phyloP scores from a whole-genome alignment of 1,284 basidiomycete species.

The Ceratobasidium sp. region DNA sequence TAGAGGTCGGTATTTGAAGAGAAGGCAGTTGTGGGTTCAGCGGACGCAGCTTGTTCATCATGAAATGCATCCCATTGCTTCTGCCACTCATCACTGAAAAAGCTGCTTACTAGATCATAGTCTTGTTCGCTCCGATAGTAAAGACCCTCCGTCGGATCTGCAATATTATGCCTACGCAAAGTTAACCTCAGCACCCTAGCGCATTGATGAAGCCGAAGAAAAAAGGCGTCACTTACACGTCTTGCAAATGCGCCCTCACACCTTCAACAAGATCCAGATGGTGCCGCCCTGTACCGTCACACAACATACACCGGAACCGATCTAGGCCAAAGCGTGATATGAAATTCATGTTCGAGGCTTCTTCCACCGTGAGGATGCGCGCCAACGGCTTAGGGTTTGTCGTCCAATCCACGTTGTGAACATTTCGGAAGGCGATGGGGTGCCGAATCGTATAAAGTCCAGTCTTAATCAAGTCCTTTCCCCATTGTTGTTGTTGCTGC shows the following conservation, averaged over 20 bases:
- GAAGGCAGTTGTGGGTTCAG: no score
- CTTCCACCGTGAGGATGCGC: not conserved
- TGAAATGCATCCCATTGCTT: slow-evolving; percentile 11
- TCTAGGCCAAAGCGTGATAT: no score
- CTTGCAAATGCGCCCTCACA: not conserved
- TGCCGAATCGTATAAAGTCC: not conserved
- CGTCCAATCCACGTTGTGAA: not conserved
- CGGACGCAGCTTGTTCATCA: not conserved
- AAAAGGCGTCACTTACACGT: not conserved
- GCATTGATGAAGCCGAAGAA: not conserved
- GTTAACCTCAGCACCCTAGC: not conserved
- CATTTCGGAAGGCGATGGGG: not conserved
- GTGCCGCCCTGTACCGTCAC: no score
- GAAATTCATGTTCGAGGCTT: not conserved
- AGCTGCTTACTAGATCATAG: not conserved
- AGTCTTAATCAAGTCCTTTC: no score
- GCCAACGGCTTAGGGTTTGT: not conserved
- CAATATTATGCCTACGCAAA: not conserved
- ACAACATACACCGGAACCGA: no score
- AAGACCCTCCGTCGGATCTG: not conserved
- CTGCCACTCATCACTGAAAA: not conserved
- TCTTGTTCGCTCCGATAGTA: not conserved
- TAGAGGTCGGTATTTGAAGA: no score
- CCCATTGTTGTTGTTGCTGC: no score
- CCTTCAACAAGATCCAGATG: not conserved